A percentile compares a stretch with the other conserved stretches of the same genome.
Conservation (phyloP, 805 yeast genomes). For the Vanderwaltozyma tropicalis region DNA sequence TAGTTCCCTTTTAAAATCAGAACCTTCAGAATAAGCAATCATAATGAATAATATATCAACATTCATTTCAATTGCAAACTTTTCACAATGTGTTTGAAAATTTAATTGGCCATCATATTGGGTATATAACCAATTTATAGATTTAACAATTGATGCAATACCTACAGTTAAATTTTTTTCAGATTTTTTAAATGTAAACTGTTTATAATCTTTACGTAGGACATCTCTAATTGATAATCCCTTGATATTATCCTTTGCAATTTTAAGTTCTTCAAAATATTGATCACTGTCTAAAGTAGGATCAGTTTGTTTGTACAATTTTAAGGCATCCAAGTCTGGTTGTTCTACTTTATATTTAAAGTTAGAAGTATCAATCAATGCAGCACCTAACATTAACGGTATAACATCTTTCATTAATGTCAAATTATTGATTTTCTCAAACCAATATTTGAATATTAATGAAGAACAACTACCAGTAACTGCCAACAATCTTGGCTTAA, state of each 20-base stretch:
- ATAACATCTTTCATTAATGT: conserved; percentile 29
- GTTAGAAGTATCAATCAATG: conserved; percentile 66
- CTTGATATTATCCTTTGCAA: conserved; percentile 50
- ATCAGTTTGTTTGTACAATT: conserved; percentile 27
- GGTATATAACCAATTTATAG: conserved; percentile 43
- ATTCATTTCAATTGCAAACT: conserved; percentile 21
- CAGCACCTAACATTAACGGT: conserved; percentile 51
- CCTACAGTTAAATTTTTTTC: conserved; percentile 41
- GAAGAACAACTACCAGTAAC: conserved; percentile 73
- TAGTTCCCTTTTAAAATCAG: conserved; percentile 36
- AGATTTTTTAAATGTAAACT: conserved; percentile 37
- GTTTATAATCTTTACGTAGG: conserved; percentile 76
- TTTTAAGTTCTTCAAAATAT: conserved; percentile 29
- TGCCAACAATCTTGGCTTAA: conserved; percentile 52
- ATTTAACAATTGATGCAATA: conserved; percentile 62
- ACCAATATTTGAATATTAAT: conserved; percentile 59
- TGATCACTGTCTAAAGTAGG: conserved; percentile 10
- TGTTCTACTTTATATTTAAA: conserved; percentile 52
- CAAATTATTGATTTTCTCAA: conserved; percentile 11
- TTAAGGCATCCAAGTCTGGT: conserved; percentile 41
- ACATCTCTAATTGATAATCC: conserved; percentile 55
- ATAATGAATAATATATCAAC: conserved; percentile 38
- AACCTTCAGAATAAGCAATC: conserved; percentile 34
- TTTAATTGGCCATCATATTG: conserved; percentile 20
- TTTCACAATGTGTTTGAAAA: conserved; percentile 15